phyloP scores from a whole-genome alignment of 768 basidiomycete species.

The Auricularia cornea region DNA sequence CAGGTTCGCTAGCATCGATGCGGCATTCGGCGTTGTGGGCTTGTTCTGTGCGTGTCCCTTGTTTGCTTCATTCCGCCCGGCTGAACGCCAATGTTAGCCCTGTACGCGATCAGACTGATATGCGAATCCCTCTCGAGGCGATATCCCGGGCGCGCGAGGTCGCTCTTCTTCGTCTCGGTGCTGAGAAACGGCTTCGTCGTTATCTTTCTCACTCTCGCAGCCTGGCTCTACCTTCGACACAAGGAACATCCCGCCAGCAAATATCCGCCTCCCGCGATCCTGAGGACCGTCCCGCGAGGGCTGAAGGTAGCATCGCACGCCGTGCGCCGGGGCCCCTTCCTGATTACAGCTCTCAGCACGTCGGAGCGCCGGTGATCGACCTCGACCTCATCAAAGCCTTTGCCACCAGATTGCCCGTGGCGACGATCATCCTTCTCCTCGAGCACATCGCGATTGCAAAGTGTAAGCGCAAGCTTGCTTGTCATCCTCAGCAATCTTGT shows the following conservation, averaged over 20 bases:
- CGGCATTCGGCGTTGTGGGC: conserved; percentile 81
- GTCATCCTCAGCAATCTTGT: too few species aligned
- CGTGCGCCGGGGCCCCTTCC: too few species aligned
- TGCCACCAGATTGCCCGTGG: conserved; percentile 67
- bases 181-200: conserved; percentile 83
- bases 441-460: conserved; percentile 97
- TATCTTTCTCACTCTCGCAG: conserved; percentile 75
- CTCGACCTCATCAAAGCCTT: conserved; percentile 53
- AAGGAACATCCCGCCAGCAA: conserved; percentile 36
- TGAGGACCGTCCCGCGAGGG: conserved; percentile 78
- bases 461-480: too few species aligned
- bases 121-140: conserved; percentile 45
- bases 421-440: conserved; percentile 81
- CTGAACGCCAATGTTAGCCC: too few species aligned
- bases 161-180: conserved; percentile 72
- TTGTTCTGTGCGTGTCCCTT: conserved; percentile 38
- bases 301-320: too few species aligned
- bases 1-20: conserved; percentile 62
- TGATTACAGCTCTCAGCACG: too few species aligned
- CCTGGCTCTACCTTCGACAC: conserved; percentile 72
- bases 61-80: too few species aligned
- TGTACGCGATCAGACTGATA: conserved; percentile 59
- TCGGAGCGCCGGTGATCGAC: conserved; percentile 41
- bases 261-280: conserved; percentile 70
- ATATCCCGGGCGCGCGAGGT: conserved; percentile 60